Base-by-base conservation (phyloP, 768 basidiomycete species). In the Tulasnella sp. region DNA sequence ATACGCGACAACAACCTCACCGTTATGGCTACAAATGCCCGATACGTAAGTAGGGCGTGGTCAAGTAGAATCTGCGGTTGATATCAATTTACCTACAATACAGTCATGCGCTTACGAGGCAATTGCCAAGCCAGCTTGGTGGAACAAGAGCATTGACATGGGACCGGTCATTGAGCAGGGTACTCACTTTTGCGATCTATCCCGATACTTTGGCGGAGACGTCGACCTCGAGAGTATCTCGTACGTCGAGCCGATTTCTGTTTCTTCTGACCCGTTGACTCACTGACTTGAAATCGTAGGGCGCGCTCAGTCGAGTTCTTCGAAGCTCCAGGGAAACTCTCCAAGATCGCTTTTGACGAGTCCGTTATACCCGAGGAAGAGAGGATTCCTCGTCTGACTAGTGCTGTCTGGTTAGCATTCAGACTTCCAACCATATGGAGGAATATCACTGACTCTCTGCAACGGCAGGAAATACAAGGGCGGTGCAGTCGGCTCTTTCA, bases 161-260 rank as follows among this genome's bases (percentile, higher is more conserved):
- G 88, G 88, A 19, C 88, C 90, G 3, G 77, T 92, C 65, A 74
- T 93, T 63, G 91, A 92, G 70, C 87, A 92, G 74, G 93, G 90
- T 49, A 98, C 94, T 12, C 94, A 98, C 74, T 94, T 97, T 74
- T 92, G 90, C 66, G 92, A 97, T 73, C 79, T 96, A 45, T 96
- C 92, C 42, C 85, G 94, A 64, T 94, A 94, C 76, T 97, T 98
- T 68, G 94, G 93, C 53, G 94, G 94, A 15, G 89, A 94, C 64
- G 90, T 96, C 60, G 89, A 96, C 67, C 82, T 93, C 62, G 73
- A 81, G 53, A 80, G 79, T 31, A 86, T 91, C 42, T 73, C 70
- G 41, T 38, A 15, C 5, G 34, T 38, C 15, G 34, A 15, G 15
- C 7, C 34, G 5, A 38, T n/a, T n/a, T n/a, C n/a, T n/a, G n/a